Evolutionary conservation across 192 early-diverging fungal genomes (phyloP).

Genomic region (Ambispora gerdemannii): DNA sequence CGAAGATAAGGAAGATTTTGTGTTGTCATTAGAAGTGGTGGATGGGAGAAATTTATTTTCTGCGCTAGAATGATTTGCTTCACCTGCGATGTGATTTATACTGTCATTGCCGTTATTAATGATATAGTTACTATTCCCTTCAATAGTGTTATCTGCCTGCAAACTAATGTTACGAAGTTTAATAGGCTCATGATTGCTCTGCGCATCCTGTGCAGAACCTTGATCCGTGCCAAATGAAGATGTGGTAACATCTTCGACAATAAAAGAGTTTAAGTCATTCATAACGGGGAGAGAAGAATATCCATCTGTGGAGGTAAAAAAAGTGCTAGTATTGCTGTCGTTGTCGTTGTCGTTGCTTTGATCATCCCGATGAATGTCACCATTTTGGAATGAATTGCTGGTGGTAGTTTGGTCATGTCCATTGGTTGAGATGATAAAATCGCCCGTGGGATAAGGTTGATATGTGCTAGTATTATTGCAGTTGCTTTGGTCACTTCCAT

Average conservation of each 20-base stretch:
- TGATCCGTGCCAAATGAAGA: constrained; percentile 1
- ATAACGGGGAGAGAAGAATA: background rate
- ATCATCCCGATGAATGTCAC: background rate
- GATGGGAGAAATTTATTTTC: no score
- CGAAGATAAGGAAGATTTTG: no score
- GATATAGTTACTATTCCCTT: background rate
- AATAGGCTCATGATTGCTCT: background rate
- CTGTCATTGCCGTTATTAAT: no score
- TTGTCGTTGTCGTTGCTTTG: background rate
- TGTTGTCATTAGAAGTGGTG: no score
- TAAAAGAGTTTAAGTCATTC: background rate
- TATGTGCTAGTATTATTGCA: background rate
- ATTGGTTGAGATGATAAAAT: no score
- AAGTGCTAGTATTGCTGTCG: background rate
- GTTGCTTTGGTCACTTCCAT: background rate
- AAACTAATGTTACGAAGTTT: background rate
- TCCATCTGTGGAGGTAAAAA: background rate
- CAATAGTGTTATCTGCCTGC: background rate
- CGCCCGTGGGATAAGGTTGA: no score
- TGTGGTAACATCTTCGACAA: background rate
- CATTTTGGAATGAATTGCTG: no score
- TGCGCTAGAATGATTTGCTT: no score
- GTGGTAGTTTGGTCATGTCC: no score
- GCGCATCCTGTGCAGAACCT: background rate
- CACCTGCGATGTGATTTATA: no score